These are phyloP conservation scores for Cytospora mali DNA, from an alignment of 2,329 filamentous ascomycete genomes.

Conservation along the genomic window DNA sequence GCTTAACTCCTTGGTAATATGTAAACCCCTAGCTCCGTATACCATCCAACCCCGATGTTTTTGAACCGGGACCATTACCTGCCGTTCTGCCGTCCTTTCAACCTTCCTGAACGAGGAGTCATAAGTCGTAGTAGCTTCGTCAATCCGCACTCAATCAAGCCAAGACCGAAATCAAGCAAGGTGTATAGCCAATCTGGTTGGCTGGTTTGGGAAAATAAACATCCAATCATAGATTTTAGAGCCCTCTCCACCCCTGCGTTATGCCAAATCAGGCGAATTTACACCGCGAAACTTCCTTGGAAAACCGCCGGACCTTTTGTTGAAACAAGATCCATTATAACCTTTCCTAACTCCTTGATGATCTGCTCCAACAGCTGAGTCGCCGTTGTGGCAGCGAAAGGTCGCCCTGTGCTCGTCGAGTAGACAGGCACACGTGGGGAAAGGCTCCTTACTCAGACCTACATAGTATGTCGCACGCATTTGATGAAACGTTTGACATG, in stretches of 20 bases:
- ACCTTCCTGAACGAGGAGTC: conserved; percentile 16
- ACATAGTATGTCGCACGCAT: not conserved
- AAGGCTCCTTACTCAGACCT: too few relatives aligned
- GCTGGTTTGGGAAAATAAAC: conserved; percentile 5
- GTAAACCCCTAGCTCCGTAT: not conserved
- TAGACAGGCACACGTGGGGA: too few relatives aligned
- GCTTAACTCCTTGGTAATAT: conserved; percentile 3
- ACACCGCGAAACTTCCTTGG: conserved; percentile 6
- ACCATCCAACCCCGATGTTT: not conserved
- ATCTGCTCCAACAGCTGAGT: too few relatives aligned
- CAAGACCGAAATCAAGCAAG: not conserved
- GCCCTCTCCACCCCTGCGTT: conserved; percentile 20
- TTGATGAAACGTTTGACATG: not conserved
- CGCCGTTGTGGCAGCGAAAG: too few relatives aligned
- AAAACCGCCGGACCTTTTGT: not conserved
- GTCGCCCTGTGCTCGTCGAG: too few relatives aligned
- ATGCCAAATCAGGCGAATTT: conserved; percentile 24
- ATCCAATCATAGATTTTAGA: conserved; percentile 26
- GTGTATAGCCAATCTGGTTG: conserved; percentile 16
- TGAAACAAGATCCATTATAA: not conserved
- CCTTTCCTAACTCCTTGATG: not conserved
- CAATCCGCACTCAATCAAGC: conserved; percentile 3
- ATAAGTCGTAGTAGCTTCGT: conserved; percentile 10
- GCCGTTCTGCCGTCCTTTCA: too few relatives aligned
- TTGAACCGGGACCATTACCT: conserved; percentile 9